Evolutionary conservation across 2,329 filamentous ascomycete genomes (phyloP), one percentile per base, ranked within the genome.

Genomic region (Aspergillus sp.): DNA sequence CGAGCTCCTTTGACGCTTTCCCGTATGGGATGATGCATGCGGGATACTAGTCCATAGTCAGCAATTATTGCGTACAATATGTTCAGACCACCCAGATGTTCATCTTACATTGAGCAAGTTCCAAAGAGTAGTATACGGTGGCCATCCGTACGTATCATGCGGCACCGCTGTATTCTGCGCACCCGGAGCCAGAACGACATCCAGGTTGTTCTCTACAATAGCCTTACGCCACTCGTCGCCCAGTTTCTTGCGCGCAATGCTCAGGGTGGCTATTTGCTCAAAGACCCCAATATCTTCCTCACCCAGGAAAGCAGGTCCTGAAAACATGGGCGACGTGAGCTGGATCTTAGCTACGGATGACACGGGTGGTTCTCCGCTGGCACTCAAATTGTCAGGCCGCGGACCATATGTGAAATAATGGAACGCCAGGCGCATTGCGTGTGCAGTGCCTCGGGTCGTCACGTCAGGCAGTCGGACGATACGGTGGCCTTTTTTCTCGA

Each of bases 81-180:
- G 4, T 27, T 12, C 0, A 77, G 72, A 2, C 78, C 79, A 15
- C 69, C 75, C 35, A n/a, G 2, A 74, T 70, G 56, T 74, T 79
- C 0, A 79, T 14, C 44, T 4, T 39, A 53, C 51, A 41, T 54
- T 35, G 19, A 54, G 4, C 43, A 54, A 40, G 35, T 48, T 54
- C 52, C 52, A 54, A 19, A 54, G 12, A 15, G 23, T 9, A 14
- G 52, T 54, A 23, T 54, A 54, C 33, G 52, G 52, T 25, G 52
- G 52, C 43, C 52, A 47, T 4, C 43, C 52, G 25, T 54, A 54
- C n/a, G 52, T 47, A 19, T 54, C 52, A 23, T 54, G 52, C 15
- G 52, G 52, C 33, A 47, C 35, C n/a, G 52, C 52, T 12, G 52
- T 54, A 21, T 48, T 47, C 33, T 48, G 43, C 11, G 43, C 43